Base-by-base conservation (phyloP, 169 alveolate species). In the Eimeria tenella region DNA sequence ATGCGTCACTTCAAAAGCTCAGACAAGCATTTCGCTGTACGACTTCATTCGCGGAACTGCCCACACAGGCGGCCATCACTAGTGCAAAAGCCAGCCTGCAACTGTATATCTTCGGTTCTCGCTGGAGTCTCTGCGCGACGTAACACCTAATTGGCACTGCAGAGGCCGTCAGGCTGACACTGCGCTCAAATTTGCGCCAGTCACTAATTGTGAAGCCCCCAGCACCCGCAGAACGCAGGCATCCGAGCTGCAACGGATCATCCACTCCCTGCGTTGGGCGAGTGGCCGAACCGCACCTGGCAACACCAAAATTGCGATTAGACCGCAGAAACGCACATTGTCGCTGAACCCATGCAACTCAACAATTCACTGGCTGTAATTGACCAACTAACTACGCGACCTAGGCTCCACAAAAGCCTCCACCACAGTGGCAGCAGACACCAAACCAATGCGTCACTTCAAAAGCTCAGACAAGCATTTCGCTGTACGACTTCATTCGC, bases 151-250 rank as follows among this genome's bases (percentile, higher is more conserved):
- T 31, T 10, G 86, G 42, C 63, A 53, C 65, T 77, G 86, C 49
- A 15, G 31, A 77, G 10, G 65, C 65, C 60, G 86, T 21, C 49
- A 77, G 86, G 86, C 86, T 77, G 86, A 77, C 86, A 77, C 52
- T 42, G 86, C 86, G 86, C 86, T 17, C 19, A 5, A 77, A 6
- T 77, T 17, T 77, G 8, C 65, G 86, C 86, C 86, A 77, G 86
- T 50, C 31, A 53, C 86, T 31, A 42, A 49, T 15, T 9, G 49
- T 52, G 86, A 31, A 42, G 42, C 86, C 15, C 52, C 5, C 65
- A 68, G 23, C 11, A 19, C 42, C 86, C 60, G 86, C 86, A 77
- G 86, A 31, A 77, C 86, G 86, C 86, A 52, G 86, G 77, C 10
- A 50, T 42, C 49, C 4, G 52, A 77, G 86, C 65, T 15, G 68